Conservation (phyloP, 2,329 filamentous ascomycete genomes). For the Graphium sp. region DNA sequence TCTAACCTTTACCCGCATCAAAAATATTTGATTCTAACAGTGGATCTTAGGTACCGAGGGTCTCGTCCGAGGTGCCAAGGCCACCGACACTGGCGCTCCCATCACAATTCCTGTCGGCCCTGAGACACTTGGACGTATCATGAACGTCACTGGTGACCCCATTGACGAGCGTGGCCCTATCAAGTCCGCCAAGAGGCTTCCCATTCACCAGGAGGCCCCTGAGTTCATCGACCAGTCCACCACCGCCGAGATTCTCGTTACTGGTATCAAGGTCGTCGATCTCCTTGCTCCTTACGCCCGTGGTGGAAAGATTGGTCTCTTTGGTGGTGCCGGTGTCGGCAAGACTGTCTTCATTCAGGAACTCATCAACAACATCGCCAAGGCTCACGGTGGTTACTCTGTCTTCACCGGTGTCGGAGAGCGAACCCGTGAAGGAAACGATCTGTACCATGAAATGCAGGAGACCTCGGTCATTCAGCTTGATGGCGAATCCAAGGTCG, state of each 20-base stretch:
- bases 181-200: constrained; percentile 73
- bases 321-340: constrained; percentile 99
- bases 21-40: constrained; percentile 2
- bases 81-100: constrained; percentile 76
- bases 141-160: constrained; percentile 99
- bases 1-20: constrained; percentile 5
- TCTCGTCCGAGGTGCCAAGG: constrained; percentile 84
- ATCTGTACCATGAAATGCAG: constrained; percentile 99
- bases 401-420: constrained; percentile 99
- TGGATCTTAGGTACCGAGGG: constrained; percentile 81
- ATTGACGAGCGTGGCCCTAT: constrained; percentile 99
- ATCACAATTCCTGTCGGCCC: constrained; percentile 94
- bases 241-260: constrained; percentile 87
- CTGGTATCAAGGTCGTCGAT: constrained; percentile 99
- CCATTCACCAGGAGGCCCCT: constrained; percentile 91
- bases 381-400: constrained; percentile 99
- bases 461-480: constrained; percentile 99
- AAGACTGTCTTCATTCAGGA: constrained; percentile 99
- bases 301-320: constrained; percentile 99
- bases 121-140: constrained; percentile 92
- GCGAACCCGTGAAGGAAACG: constrained; percentile 99
- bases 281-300: constrained; percentile 96
- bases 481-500: constrained; percentile 98
- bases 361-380: constrained; percentile 99
- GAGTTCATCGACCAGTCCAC: constrained; percentile 93